Evolutionary conservation across 2,329 filamentous ascomycete species (phyloP), one percentile per base, ranked within the genome.

Genomic region (Torrubiellomyces zombiae): DNA sequence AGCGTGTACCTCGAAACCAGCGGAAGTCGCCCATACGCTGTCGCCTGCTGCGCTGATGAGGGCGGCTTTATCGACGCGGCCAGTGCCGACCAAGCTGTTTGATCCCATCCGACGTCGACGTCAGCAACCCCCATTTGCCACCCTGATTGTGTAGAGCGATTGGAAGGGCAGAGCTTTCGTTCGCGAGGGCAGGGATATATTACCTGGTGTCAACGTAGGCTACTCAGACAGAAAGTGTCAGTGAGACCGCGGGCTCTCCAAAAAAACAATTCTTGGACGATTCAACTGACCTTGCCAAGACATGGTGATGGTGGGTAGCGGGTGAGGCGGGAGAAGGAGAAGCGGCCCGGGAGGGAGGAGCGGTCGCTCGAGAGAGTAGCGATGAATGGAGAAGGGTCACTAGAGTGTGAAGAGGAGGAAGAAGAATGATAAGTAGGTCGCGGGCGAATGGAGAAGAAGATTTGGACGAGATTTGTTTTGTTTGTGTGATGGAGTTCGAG

Each of bases 1-100:
- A 23, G 31, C 30, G 48, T 57, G 51, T 75, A 93, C 82, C 48
- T 63, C 58, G 60, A 93, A 92, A 38, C 63, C 67, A 27, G 66
- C 13, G 15, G 72, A 73, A 20, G 61, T 50, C 32, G 82, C 82
- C 81, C 82, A 91, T 41, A 70, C 64, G 48, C 75, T 82, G 55
- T 79, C 78, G 42, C 82, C 80, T 39, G 77, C 77, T 36, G 56
- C 58, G 54, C 77, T 83, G 62, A 89, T 72, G 51, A 93, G 83
- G 47, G 79, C 78, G 43, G 67, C 83, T 60, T 82, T 75, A 60
- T 89, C 76, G 46, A 92, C 56, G 50, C 85, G 75, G 45, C 74
- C 74, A 42, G 66, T 74, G 57, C 65, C 75, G 45, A 91, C 67
- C 43, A 93, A 71, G 67, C 82, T 92, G n/a, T n/a, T n/a, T n/a